Percentiles rank a stretch among this genome's conserved stretches.
phyloP scores from a whole-genome alignment of 495 filamentous ascomycete species.

The Penicillium mononematosum region DNA sequence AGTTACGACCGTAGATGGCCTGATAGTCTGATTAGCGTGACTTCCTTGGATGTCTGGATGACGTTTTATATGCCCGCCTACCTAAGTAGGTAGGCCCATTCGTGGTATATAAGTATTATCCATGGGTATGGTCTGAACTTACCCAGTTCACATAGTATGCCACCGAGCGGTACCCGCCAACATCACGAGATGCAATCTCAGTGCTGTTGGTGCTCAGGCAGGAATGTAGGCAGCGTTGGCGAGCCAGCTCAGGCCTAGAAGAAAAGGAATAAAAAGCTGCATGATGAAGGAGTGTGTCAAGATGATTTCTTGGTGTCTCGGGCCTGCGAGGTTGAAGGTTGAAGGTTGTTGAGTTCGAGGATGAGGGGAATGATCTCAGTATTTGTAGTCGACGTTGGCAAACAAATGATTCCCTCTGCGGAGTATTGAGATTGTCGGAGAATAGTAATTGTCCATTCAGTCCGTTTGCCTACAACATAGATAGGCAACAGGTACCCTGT shows the following conservation, averaged over 20 bases:
- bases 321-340: constrained; percentile 11
- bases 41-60: not conserved
- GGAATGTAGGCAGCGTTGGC: constrained; percentile 15
- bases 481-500: not conserved
- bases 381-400: constrained; percentile 9
- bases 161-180: constrained; percentile 60
- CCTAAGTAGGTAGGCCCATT: too few species aligned
- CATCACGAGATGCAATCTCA: constrained; percentile 17
- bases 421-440: not conserved
- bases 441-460: not conserved
- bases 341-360: constrained; percentile 1
- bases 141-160: constrained; percentile 87
- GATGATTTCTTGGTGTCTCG: constrained; percentile 4
- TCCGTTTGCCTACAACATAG: not conserved
- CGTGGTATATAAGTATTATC: not conserved
- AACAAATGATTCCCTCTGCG: not conserved
- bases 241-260: constrained; percentile 17
- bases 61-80: not conserved
- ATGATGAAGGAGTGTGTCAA: constrained; percentile 15
- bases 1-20: constrained; percentile 73
- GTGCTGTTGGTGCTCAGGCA: constrained; percentile 2
- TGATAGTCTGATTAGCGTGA: constrained; percentile 22
- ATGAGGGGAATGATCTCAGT: not conserved
- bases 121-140: constrained; percentile 1
- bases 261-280: constrained; percentile 14